Evolutionary conservation across 2,329 filamentous ascomycete species (phyloP), one percentile per base, ranked within the genome.

Genomic region (Alternaria metachromatica): DNA sequence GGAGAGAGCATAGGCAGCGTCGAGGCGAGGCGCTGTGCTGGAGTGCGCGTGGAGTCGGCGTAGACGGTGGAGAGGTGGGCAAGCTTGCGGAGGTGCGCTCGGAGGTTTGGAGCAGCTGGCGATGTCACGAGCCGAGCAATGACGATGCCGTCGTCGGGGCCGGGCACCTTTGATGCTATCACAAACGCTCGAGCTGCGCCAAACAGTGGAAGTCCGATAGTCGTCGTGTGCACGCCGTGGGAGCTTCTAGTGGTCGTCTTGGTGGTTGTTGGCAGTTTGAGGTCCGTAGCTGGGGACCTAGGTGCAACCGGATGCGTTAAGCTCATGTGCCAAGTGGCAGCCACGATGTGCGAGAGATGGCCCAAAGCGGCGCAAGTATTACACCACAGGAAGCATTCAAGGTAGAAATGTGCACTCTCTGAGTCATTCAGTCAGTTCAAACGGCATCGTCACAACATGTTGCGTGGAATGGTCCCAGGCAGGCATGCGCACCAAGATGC

Each of bases 51-150:
- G 51, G 45, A 41, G 48, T 44, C 13, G 30, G 21, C 21, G 20
- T 18, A 25, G 49, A 20, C 30, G 12, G 6, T 6, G 61, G 61
- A 45, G 65, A 45, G 65, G 55, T 66, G 56, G 63, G 43, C 55
- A 60, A 62, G 58, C 68, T 65, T 49, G 50, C 44, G 30, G 60
- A 45, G 12, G 56, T 21, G 56, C 37, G 60, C 44, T 60, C 56
- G 44, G 56, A 50, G 56, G 43, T 54, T 50, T 54, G 53, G 60
- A 63, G 66, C 53, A 60, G 66, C 44, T 64, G 65, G 65, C 51
- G 67, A 76, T 68, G 73, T 74, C 70, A 70, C 71, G 58, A 55
- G 70, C 68, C 63, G 68, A 68, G 63, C 44, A 62, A 68, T 58
- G 60, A 55, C 37, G 60, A 58, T 58, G 56, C 53, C 25, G 58